A percentile compares a stretch with the other conserved stretches of the same genome.
phyloP scores from a whole-genome alignment of 78 protist genomes.

The Dictyostelium discoideum region DNA sequence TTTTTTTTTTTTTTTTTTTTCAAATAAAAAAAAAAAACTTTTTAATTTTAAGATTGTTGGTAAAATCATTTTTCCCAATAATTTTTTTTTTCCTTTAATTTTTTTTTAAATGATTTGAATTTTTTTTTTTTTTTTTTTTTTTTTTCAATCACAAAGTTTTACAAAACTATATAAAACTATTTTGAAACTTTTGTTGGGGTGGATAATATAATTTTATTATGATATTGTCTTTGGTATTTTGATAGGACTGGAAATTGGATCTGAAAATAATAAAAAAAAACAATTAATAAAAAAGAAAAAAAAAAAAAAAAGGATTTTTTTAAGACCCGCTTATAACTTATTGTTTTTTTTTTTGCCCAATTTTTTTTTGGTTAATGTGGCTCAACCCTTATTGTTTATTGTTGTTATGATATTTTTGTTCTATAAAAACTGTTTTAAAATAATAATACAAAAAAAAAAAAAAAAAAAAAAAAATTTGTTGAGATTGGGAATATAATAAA shows the following conservation, averaged over 20 bases:
- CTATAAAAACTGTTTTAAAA: background rate
- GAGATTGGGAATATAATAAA: background rate
- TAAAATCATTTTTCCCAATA: background rate
- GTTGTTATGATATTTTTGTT: too few relatives aligned
- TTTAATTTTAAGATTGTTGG: background rate
- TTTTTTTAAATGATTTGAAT: too few relatives aligned
- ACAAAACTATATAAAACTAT: background rate
- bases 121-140: too few relatives aligned
- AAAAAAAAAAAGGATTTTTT: background rate
- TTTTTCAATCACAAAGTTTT: too few relatives aligned
- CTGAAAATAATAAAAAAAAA: background rate
- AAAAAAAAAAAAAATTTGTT: too few relatives aligned
- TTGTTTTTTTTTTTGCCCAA: too few relatives aligned
- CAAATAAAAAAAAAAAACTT: background rate
- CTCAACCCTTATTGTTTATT: background rate
- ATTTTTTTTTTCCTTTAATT: too few relatives aligned
- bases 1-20: too few relatives aligned
- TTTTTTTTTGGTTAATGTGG: background rate
- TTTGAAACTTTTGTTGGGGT: background rate
- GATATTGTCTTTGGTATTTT: background rate
- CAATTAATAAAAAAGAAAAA: too few relatives aligned
- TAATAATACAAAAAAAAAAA: too few relatives aligned
- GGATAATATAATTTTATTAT: background rate
- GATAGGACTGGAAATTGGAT: background rate
- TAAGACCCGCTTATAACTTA: background rate